Conservation (phyloP, 768 basidiomycete genomes). For the Saitozyma podzolica region DNA sequence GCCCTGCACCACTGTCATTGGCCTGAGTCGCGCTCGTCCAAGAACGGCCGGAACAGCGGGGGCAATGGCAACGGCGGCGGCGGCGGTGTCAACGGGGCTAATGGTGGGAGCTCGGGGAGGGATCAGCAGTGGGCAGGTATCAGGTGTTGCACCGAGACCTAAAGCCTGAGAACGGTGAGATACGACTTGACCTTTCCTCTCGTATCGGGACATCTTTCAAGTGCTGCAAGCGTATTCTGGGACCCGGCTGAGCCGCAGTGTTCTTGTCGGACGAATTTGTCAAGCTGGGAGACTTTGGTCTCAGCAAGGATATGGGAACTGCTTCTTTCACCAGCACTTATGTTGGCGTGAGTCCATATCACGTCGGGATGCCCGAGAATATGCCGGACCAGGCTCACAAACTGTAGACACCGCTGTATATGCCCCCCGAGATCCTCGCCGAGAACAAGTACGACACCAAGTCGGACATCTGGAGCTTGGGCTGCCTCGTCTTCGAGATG, state of each 20-base stretch:
- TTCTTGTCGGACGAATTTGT: slow-evolving; percentile 83
- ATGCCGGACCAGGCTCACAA: not conserved
- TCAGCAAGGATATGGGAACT: slow-evolving; percentile 86
- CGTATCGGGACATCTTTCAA: not conserved
- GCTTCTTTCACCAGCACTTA: slow-evolving; percentile 93
- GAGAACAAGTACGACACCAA: slow-evolving; percentile 97
- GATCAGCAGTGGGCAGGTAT: slow-evolving; percentile 26
- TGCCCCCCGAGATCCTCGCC: slow-evolving; percentile 98
- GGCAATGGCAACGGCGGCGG: not conserved
- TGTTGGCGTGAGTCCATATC: slow-evolving; percentile 71
- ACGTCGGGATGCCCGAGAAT: no score
- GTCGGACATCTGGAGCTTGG: slow-evolving; percentile 97
- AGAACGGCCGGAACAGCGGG: slow-evolving; percentile 25
- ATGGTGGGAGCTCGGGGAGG: not conserved
- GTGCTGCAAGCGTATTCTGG: not conserved
- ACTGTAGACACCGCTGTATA: slow-evolving; percentile 96
- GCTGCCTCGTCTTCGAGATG: slow-evolving; percentile 93
- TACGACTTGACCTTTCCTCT: not conserved
- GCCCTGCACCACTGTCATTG: slow-evolving; percentile 93
- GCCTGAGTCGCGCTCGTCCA: slow-evolving; percentile 59
- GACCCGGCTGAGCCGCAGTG: slow-evolving; percentile 57
- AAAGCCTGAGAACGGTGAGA: slow-evolving; percentile 89
- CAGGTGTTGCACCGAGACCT: slow-evolving; percentile 86
- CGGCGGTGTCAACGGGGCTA: not conserved
- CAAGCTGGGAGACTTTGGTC: slow-evolving; percentile 95